A percentile compares a stretch with the other conserved stretches of the same genome.
Evolutionary conservation across 306 rosid species (phyloP).

Genomic region (Casuarina glauca): DNA sequence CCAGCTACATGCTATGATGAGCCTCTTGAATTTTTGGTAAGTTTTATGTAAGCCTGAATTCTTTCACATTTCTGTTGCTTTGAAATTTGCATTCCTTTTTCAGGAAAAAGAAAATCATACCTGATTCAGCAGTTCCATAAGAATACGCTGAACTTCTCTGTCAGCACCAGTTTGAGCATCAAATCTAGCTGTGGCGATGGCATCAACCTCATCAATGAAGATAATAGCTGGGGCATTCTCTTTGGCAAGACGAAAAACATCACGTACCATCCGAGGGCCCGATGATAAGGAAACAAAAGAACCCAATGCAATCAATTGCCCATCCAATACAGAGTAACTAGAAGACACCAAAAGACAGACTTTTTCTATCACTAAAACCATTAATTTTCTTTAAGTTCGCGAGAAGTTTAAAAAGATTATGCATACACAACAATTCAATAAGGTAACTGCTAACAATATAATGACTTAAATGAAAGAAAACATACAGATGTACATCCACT

Average conservation of each 20-base stretch:
- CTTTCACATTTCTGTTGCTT: not conserved
- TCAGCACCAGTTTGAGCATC: conserved; percentile 99
- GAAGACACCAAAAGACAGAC: not conserved
- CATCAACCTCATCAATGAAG: conserved; percentile 99
- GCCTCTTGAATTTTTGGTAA: not conserved
- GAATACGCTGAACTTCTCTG: conserved; percentile 99
- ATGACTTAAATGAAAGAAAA: not conserved
- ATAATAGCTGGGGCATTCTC: conserved; percentile 99
- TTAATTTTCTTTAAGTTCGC: not conserved
- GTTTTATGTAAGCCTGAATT: not conserved
- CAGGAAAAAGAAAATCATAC: conserved; percentile 27
- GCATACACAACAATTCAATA: not conserved
- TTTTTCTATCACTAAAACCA: not conserved
- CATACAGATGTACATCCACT: not conserved
- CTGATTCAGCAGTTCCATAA: conserved; percentile 98
- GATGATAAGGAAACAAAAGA: conserved; percentile 13
- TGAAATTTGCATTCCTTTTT: not conserved
- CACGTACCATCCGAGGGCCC: conserved; percentile 99
- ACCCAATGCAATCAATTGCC: not conserved
- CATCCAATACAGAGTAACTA: not conserved
- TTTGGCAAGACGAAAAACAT: conserved; percentile 98
- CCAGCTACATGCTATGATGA: not conserved
- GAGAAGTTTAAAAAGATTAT: not conserved
- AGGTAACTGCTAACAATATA: not conserved
- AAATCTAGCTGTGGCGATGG: conserved; percentile 97